Evolutionary conservation across 768 basidiomycete species (phyloP).

Genomic region (Mycena floridula): DNA sequence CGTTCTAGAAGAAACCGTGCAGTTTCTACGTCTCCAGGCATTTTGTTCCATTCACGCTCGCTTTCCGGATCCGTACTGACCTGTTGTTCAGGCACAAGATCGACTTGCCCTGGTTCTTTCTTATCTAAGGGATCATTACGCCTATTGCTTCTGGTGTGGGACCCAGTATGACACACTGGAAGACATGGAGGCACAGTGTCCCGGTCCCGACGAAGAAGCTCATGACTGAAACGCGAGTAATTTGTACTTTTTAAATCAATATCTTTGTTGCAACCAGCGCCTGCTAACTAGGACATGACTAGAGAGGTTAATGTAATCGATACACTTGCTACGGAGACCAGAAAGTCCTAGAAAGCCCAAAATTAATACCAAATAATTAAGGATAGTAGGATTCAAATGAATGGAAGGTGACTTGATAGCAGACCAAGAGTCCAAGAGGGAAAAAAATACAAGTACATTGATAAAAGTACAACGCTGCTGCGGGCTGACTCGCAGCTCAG

Average conservation of each 20-base stretch:
- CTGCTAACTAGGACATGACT: no score
- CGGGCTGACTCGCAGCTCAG: slow-evolving; percentile 10
- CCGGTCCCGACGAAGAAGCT: slow-evolving; percentile 69
- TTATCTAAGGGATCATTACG: slow-evolving; percentile 66
- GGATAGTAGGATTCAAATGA: no score
- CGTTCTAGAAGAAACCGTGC: slow-evolving; percentile 56
- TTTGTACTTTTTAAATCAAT: no score
- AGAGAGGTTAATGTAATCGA: no score
- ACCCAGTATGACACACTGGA: slow-evolving; percentile 57
- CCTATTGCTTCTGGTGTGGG: slow-evolving; percentile 90
- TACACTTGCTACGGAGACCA: no score
- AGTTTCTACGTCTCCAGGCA: slow-evolving; percentile 65
- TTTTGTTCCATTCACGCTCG: slow-evolving; percentile 5
- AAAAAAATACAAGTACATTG: not conserved
- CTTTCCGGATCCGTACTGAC: slow-evolving; percentile 9
- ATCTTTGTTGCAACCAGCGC: no score
- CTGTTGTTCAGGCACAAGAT: slow-evolving; percentile 53
- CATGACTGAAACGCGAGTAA: no score
- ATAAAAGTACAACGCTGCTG: slow-evolving; percentile 4
- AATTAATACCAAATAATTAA: no score
- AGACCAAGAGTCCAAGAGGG: not conserved
- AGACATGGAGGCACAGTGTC: slow-evolving; percentile 62
- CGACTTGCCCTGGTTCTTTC: slow-evolving; percentile 60
- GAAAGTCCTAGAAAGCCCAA: no score
- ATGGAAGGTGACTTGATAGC: not conserved